Conservation (phyloP, 2,329 filamentous ascomycete species). For the Talaromyces verruculosus region DNA sequence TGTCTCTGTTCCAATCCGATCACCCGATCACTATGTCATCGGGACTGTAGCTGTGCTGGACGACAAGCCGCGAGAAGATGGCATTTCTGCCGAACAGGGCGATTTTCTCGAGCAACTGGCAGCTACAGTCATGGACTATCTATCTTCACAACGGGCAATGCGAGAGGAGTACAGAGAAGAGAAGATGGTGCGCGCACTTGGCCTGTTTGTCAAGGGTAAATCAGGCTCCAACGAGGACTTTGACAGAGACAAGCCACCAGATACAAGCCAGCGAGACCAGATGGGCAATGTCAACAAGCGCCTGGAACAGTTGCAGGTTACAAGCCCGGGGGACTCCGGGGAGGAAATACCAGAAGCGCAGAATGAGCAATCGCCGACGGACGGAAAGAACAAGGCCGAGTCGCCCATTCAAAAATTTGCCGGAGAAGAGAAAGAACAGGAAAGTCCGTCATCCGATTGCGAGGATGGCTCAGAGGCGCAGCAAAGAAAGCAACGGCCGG, state of each 20-base stretch:
- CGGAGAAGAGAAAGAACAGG: neutral
- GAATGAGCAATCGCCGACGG: neutral
- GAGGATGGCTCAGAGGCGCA: neutral
- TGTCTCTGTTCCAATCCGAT: neutral
- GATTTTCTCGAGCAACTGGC: slow-evolving; percentile 60
- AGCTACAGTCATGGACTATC: slow-evolving; percentile 57
- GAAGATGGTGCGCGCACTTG: slow-evolving; percentile 57
- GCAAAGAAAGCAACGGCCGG: neutral
- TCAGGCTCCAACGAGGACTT: slow-evolving; percentile 28
- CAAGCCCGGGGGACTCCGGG: neutral
- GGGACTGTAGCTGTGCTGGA: neutral
- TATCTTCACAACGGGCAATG: slow-evolving; percentile 55
- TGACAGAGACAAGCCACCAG: neutral
- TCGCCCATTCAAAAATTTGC: neutral
- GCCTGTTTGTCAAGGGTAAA: slow-evolving; percentile 52
- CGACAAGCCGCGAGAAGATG: neutral
- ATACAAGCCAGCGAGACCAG: neutral
- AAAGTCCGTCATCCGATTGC: neutral
- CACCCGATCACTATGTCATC: neutral
- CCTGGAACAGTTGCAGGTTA: neutral
- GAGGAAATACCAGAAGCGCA: neutral
- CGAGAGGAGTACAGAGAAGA: slow-evolving; percentile 55
- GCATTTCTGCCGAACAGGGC: neutral
- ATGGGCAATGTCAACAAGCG: neutral
- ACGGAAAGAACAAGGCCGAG: neutral